These are phyloP conservation scores for Raphidocelis subcapitata DNA, from an alignment of 139 green algal genomes.

Conservation along the genomic window DNA sequence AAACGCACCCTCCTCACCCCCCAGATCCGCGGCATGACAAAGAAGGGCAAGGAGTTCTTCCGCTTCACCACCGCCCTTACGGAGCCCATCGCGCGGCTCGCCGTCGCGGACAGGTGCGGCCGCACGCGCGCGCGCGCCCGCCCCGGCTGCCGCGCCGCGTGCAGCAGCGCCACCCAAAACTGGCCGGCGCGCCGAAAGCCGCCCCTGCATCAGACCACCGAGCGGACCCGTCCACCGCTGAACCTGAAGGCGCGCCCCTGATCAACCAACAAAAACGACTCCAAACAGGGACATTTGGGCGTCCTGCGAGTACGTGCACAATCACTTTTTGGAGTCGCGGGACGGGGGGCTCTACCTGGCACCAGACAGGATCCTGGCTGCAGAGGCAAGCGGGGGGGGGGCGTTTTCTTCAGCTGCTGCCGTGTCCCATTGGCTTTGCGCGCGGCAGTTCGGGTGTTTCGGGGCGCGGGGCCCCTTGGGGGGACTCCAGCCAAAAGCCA, in stretches of 20 bases:
- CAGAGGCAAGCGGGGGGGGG: conserved; percentile 38
- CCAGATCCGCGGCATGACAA: conserved; percentile 68
- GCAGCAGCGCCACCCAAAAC: no score
- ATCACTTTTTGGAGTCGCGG: conserved; percentile 91
- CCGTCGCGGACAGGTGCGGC: conserved; percentile 8
- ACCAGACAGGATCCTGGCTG: conserved; percentile 65
- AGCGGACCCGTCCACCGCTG: no score
- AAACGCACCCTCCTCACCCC: no score
- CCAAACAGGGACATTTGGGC: conserved; percentile 48
- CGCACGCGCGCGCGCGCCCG: no score
- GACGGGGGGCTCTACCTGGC: conserved; percentile 95
- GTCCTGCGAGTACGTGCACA: conserved; percentile 62
- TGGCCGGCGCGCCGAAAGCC: no score
- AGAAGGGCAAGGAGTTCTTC: conserved; percentile 81
- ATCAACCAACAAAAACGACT: no score
- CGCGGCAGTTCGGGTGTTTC: no score
- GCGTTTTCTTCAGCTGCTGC: background rate
- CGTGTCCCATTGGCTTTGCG: background rate
- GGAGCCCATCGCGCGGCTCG: conserved; percentile 10
- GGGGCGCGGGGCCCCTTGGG: no score
- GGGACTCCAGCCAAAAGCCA: no score
- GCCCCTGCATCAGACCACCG: no score
- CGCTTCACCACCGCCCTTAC: conserved; percentile 53
- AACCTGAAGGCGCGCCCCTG: no score
- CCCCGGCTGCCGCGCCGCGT: no score